phyloP scores from a whole-genome alignment of 495 filamentous ascomycete species.

The Pseudomonodictys pantanalensis region DNA sequence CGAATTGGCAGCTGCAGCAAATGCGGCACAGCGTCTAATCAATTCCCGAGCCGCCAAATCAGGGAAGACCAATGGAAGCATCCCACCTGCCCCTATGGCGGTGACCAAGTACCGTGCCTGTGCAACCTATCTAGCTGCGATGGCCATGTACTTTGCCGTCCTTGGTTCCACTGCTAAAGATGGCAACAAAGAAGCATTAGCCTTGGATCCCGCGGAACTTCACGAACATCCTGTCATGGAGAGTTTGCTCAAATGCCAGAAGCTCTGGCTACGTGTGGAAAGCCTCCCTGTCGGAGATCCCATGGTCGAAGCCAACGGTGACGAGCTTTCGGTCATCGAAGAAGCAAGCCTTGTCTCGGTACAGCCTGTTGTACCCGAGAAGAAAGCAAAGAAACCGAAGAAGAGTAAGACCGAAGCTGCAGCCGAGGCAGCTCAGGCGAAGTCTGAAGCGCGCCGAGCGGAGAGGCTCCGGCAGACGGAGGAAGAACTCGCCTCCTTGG shows the following conservation, averaged over 20 bases:
- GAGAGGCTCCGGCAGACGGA: conserved; percentile 57
- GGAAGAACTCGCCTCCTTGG: conserved; percentile 69
- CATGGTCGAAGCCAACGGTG: conserved; percentile 40
- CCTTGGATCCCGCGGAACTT: conserved; percentile 66
- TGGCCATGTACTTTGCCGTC: conserved; percentile 92
- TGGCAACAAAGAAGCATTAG: conserved; percentile 43
- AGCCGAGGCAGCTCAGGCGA: conserved; percentile 51
- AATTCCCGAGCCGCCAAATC: conserved; percentile 29
- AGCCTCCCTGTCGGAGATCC: conserved; percentile 45
- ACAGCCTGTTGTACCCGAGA: conserved; percentile 12
- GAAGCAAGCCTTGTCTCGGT: conserved; percentile 30
- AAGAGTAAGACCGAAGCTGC: conserved; percentile 51
- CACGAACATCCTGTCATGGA: conserved; percentile 88
- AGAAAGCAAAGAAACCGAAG: conserved; percentile 24
- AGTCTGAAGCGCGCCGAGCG: conserved; percentile 54
- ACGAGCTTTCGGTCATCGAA: conserved; percentile 42
- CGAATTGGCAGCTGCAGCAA: conserved; percentile 56
- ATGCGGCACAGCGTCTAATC: conserved; percentile 48
- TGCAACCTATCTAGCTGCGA: conserved; percentile 75
- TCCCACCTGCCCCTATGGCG: conserved; percentile 43
- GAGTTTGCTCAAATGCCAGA: conserved; percentile 71
- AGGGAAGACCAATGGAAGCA: not conserved
- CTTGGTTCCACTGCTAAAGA: conserved; percentile 68
- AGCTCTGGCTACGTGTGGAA: conserved; percentile 77
- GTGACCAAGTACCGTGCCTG: conserved; percentile 72